Evolutionary conservation across 176 grass and related monocot genomes (phyloP), one percentile per base, ranked within the genome.

Genomic region (Themeda triandra): DNA sequence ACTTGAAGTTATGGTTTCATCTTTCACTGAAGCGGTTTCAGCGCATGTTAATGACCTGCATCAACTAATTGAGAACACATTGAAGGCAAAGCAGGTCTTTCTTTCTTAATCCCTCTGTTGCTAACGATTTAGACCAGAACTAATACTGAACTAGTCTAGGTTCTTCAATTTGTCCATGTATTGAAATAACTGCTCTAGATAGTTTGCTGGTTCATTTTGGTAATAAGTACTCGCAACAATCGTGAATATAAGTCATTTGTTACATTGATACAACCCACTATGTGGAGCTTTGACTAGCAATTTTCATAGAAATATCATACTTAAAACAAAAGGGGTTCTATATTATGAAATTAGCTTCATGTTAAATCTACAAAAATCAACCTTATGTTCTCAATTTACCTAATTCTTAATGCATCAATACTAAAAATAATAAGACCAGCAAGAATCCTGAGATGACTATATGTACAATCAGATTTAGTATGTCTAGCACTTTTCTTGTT

Each of bases 1-100:
- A 76, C 84, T 98, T 63, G 96, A 95, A 87, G 93, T 84, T 84
- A 98, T 98, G 87, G 67, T 91, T 35, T 53, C 85, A 86, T 95
- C 89, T 69, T 95, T 98, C 78, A 91, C 89, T 28, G 91, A 92
- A 48, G 72, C 96, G 56, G 76, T 87, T 86, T 80, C 88, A 8
- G 85, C 87, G 75, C 96, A 95, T 83, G 68, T 93, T 78, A 86
- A 84, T 76, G 96, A 98, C 83, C 85, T 98, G 68, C 96, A 98
- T 86, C 83, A 86, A 40, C 93, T 98, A 25, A 86, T 93, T 54
- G 96, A 93, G 69, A 87, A 80, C 80, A 89, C 88, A 86, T 54
- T 89, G 78, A 98, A 92, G 87, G 85, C 93, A 90, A 95, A 98
- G 65, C 96, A 98, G 96, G 96, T 98, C 23, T 69, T 69, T 53